Evolutionary conservation across 306 rosid species (phyloP), one percentile per base, ranked within the genome.

Genomic region (Aeschynomene evenia): DNA sequence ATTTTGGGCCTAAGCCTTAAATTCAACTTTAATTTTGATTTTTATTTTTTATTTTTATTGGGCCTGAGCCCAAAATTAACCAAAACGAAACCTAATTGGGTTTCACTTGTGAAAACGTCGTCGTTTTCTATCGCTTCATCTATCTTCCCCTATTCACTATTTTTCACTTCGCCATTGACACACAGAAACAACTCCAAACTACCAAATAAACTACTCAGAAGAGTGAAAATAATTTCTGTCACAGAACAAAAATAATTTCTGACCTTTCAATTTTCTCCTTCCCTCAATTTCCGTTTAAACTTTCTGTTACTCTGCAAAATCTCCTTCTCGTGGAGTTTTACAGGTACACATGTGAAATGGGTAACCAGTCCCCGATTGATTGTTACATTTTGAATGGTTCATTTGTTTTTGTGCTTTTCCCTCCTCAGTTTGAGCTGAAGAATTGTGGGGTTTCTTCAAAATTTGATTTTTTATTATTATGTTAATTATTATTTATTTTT

Each of bases 121-220:
- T 68, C 83, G 83, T 79, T 53, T 66, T n/a, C 6, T 0, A 21
- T 7, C 2, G 2, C 29, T 13, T 6, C 1, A 13, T 6, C 46
- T 66, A 45, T 37, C 78, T 45, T 58, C 59, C 29, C 33, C 64
- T 4, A 56, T 58, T 16, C 51, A 45, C 51, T 56, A 39, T 71
- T 20, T n/a, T 43, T 46, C 72, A 63, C 50, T 29, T 37, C 14
- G 54, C 43, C 48, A 28, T 58, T 65, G 74, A 72, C 75, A 54
- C 49, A 23, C 73, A n/a, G 3, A 45, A 78, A 66, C 55, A 79
- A 68, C 66, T 74, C 53, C 72, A 34, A 70, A 66, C 75, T 51
- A 73, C 75, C 5, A 34, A n/a, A 5, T n/a, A 77, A 45, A 33
- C 63, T 68, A 68, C 66, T 67, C 51, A 7, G 49, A 56, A 79